phyloP scores from a whole-genome alignment of 495 filamentous ascomycete genomes.

The Tuber melanosporum region DNA sequence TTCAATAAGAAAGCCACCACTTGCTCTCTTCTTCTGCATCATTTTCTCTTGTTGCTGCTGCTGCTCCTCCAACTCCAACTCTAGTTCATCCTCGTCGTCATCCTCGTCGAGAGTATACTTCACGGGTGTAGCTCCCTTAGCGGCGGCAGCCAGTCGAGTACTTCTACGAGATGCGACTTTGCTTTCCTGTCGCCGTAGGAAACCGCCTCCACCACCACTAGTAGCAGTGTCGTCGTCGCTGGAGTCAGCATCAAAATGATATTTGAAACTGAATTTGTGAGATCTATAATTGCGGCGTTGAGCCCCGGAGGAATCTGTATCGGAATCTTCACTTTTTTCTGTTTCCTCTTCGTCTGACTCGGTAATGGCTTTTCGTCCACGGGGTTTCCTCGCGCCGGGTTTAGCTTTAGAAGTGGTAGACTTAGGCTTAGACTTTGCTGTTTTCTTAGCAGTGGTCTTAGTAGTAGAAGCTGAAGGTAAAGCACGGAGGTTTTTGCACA shows the following conservation, averaged over 20 bases:
- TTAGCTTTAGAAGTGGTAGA: conserved; percentile 1
- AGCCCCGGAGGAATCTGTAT: background rate
- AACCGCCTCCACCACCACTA: background rate
- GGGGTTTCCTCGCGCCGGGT: background rate
- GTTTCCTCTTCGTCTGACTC: background rate
- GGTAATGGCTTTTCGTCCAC: background rate
- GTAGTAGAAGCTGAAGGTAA: background rate
- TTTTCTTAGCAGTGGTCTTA: background rate
- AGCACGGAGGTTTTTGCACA: background rate
- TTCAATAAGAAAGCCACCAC: background rate
- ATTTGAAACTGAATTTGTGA: background rate
- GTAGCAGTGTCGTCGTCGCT: background rate
- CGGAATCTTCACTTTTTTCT: background rate
- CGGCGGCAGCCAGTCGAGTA: background rate
- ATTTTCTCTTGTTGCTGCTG: background rate
- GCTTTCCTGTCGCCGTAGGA: background rate
- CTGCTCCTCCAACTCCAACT: background rate
- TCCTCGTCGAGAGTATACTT: background rate
- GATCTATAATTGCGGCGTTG: background rate
- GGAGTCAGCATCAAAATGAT: background rate
- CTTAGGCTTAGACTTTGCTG: background rate
- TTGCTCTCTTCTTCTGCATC: background rate
- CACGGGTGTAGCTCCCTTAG: background rate
- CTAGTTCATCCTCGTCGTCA: background rate
- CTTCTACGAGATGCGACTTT: background rate